Evolutionary conservation across 345 rosid genomes (phyloP).

Genomic region (Bretschneidera sinensis): DNA sequence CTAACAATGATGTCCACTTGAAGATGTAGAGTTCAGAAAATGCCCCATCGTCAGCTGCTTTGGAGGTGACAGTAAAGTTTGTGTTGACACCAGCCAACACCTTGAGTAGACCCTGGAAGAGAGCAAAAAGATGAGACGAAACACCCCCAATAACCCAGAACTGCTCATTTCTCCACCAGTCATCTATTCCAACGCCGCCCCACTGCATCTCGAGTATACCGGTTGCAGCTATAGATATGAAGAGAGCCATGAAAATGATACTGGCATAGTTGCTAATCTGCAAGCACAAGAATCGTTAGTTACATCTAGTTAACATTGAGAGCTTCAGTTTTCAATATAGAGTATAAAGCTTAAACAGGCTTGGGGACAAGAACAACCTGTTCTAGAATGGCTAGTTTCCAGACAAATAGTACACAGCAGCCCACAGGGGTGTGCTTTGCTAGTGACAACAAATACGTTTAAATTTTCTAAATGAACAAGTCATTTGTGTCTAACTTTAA

Average conservation of each 20-base stretch:
- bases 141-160: slow-evolving; percentile 98
- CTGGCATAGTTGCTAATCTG: slow-evolving; percentile 99
- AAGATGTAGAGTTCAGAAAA: slow-evolving; percentile 93
- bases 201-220: slow-evolving; percentile 98
- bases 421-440: too few species aligned
- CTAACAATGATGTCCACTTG: slow-evolving; percentile 91
- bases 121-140: slow-evolving; percentile 94
- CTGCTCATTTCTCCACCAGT: slow-evolving; percentile 99
- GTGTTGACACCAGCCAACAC: slow-evolving; percentile 93
- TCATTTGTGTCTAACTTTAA: too few species aligned
- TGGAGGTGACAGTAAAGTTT: slow-evolving; percentile 90
- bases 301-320: neutral
- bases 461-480: neutral
- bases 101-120: slow-evolving; percentile 91
- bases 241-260: slow-evolving; percentile 77
- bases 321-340: too few species aligned
- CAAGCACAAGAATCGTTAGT: slow-evolving; percentile 6
- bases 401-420: too few species aligned
- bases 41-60: slow-evolving; percentile 90
- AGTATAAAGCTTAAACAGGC: slow-evolving; percentile 5
- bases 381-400: too few species aligned
- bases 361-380: too few species aligned
- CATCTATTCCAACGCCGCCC: slow-evolving; percentile 95
- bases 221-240: slow-evolving; percentile 89
- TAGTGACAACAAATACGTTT: too few species aligned